Percentiles rank a stretch among this genome's conserved stretches.
phyloP scores from a whole-genome alignment of 345 rosid genomes.

The Salix suchowensis region DNA sequence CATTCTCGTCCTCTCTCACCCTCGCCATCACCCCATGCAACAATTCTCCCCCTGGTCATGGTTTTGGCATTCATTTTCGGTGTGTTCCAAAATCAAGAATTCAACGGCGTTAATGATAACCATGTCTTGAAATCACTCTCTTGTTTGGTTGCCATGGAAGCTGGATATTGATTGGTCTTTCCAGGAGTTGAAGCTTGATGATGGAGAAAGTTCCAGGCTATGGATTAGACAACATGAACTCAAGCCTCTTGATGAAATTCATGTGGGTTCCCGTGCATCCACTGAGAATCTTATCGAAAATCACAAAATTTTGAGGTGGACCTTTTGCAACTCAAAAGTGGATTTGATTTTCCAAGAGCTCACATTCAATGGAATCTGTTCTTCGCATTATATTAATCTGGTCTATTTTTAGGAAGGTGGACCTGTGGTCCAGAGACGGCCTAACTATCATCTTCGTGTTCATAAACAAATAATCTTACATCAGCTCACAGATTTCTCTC shows the following conservation, averaged over 20 bases:
- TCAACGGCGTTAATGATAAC: slow-evolving; percentile 28
- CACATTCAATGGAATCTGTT: neutral
- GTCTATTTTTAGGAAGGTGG: neutral
- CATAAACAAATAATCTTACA: neutral
- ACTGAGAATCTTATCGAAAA: slow-evolving; percentile 26
- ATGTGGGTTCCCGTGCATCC: slow-evolving; percentile 30
- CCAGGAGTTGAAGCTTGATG: slow-evolving; percentile 24
- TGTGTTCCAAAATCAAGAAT: slow-evolving; percentile 20
- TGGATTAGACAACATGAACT: neutral
- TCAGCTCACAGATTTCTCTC: too few species aligned
- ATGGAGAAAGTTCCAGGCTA: slow-evolving; percentile 20
- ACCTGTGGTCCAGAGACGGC: neutral
- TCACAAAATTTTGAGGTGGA: slow-evolving; percentile 26
- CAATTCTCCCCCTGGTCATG: neutral
- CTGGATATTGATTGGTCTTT: slow-evolving; percentile 36
- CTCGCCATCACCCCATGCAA: neutral
- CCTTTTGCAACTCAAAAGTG: slow-evolving; percentile 6
- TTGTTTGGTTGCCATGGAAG: slow-evolving; percentile 24
- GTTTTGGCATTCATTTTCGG: slow-evolving; percentile 9
- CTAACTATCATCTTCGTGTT: neutral
- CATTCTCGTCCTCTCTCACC: neutral
- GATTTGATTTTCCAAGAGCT: neutral
- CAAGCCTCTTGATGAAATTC: slow-evolving; percentile 30
- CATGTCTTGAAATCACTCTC: slow-evolving; percentile 32
- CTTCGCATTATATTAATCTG: neutral